A percentile compares a stretch with the other conserved stretches of the same genome.
phyloP scores from a whole-genome alignment of 2,329 filamentous ascomycete genomes.

The Zymoseptoria pseudotritici region DNA sequence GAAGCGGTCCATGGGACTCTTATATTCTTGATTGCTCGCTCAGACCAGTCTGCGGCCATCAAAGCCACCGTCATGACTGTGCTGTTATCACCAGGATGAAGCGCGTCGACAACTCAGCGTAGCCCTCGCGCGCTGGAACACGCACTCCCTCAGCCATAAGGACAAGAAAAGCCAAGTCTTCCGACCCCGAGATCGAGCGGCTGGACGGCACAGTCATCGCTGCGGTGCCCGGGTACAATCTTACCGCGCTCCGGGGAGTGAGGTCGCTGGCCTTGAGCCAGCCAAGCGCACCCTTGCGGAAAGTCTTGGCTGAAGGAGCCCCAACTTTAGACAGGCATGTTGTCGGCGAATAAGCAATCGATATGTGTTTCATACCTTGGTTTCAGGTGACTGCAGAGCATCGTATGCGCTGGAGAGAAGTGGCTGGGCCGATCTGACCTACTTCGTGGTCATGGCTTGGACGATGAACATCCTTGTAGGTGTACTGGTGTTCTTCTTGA shows the following conservation, averaged over 20 bases:
- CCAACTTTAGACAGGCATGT: background rate
- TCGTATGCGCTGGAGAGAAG: background rate
- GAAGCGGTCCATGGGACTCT: background rate
- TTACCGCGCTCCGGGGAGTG: background rate
- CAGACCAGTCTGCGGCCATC: background rate
- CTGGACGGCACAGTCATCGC: background rate
- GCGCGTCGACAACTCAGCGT: background rate
- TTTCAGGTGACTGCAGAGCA: background rate
- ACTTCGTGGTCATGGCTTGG: background rate
- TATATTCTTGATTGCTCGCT: background rate
- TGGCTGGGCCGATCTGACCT: background rate
- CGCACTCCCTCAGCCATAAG: background rate
- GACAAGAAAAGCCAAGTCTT: background rate
- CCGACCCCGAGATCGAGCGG: background rate
- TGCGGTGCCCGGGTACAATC: background rate
- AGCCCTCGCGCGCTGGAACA: background rate
- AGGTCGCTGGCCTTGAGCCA: background rate
- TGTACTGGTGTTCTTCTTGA: background rate
- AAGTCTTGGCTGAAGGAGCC: background rate
- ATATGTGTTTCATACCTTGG: background rate
- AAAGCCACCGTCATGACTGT: background rate
- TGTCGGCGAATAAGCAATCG: background rate
- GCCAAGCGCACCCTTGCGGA: background rate
- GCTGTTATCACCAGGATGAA: background rate
- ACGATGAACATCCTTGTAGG: background rate